phyloP scores from a whole-genome alignment of 176 grass and related monocot genomes.

The Poa annua region DNA sequence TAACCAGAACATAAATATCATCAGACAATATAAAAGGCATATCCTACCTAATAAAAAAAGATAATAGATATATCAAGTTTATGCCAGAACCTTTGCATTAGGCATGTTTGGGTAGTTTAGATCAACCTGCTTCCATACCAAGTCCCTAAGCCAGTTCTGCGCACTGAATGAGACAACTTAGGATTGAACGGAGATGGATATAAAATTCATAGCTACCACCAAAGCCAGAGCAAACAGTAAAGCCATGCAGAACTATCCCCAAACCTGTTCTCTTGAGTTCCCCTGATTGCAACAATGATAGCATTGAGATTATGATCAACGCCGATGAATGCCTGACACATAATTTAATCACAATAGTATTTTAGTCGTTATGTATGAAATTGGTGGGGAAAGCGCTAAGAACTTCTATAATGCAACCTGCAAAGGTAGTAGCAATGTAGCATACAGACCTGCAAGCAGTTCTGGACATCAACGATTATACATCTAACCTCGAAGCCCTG shows the following conservation, averaged over 20 bases:
- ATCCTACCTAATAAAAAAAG: neutral
- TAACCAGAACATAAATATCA: conserved; percentile 43
- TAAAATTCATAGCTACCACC: neutral
- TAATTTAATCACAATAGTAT: conserved; percentile 30
- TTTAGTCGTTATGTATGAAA: conserved; percentile 35
- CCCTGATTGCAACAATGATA: conserved; percentile 81
- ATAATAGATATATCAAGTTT: neutral
- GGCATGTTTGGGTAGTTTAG: conserved; percentile 68
- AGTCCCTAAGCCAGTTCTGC: conserved; percentile 83
- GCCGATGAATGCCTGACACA: conserved; percentile 56
- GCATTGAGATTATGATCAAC: conserved; percentile 77
- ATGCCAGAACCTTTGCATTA: conserved; percentile 44
- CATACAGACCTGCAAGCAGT: conserved; percentile 81
- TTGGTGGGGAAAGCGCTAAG: neutral
- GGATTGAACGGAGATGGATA: neutral
- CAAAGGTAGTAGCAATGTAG: conserved; percentile 19
- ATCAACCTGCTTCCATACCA: conserved; percentile 86
- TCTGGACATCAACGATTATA: conserved; percentile 84
- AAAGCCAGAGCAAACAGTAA: neutral
- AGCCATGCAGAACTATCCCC: conserved; percentile 5
- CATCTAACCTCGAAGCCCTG: conserved; percentile 88
- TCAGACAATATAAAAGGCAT: neutral
- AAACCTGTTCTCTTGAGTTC: conserved; percentile 98
- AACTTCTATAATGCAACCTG: neutral
- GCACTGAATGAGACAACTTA: conserved; percentile 45